Evolutionary conservation across 805 yeast genomes (phyloP), one percentile per base, ranked within the genome.

Genomic region (Yamadazyma kitorensis): DNA sequence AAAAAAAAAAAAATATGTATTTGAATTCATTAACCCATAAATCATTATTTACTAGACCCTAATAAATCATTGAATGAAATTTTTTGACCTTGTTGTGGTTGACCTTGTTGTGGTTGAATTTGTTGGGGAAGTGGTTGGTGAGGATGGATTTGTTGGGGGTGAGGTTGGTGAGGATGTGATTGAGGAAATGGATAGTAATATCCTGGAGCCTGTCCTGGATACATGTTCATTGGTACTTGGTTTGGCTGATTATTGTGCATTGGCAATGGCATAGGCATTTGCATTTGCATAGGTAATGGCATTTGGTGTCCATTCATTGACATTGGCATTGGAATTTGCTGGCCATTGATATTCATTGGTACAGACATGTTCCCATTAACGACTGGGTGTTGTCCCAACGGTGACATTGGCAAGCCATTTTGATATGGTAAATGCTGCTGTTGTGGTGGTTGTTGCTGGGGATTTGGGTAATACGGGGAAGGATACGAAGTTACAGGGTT

Each of bases 31-130:
- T 29, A 29, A 29, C 21, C 21, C 21, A 28, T 26, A 34, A 32
- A 17, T 34, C 39, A 26, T 34, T 39, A 42, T 44, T 54, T 53
- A 20, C 52, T 40, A 5, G 55, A 58, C 17, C 64, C 57, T 36
- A 64, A 49, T 44, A 67, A 57, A 18, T 67, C 70, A 43, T 61
- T 60, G 32, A 67, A 67, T 16, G 64, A 52, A 34, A 67, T 66
- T 48, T 56, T 59, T 33, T 64, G 70, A 11, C 67, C 70, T 17
- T 45, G 49, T 14, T 21, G 9, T 14, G 26, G 41, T 19, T 17
- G 30, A n/a, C n/a, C n/a, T 6, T 20, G 20, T 9, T 18, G 24
- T 21, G 20, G 24, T 3, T 24, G 24, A 21, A 21, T 9, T n/a
- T n/a, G 24, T 9, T 9, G 24, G n/a, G 9, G 24, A 9, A 21